phyloP scores from a whole-genome alignment of 768 basidiomycete species.

The Hebeloma cylindrosporum region DNA sequence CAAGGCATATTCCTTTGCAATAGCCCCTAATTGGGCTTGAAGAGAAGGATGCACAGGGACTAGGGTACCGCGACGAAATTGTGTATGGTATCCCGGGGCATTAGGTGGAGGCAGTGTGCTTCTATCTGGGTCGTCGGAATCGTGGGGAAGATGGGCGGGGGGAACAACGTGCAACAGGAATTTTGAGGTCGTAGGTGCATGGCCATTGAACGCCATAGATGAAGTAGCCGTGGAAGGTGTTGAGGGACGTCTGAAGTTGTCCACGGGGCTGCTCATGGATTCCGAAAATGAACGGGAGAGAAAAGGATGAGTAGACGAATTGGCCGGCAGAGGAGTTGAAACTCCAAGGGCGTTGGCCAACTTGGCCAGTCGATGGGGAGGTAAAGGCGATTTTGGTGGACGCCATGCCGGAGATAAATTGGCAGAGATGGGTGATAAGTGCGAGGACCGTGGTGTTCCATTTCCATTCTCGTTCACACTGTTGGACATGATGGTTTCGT shows the following conservation, averaged over 20 bases:
- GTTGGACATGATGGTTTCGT: constrained; percentile 25
- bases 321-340: constrained; percentile 65
- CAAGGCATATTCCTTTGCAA: constrained; percentile 91
- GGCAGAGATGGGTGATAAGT: constrained; percentile 25
- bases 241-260: constrained; percentile 47
- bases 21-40: constrained; percentile 79
- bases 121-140: constrained; percentile 48
- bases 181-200: constrained; percentile 51
- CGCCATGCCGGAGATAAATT: constrained; percentile 48
- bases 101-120: constrained; percentile 51
- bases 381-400: constrained; percentile 67
- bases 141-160: constrained; percentile 68
- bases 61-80: constrained; percentile 82
- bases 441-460: constrained; percentile 24
- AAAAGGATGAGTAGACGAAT: constrained; percentile 32
- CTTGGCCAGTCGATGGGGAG: constrained; percentile 77
- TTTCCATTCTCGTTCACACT: constrained; percentile 21
- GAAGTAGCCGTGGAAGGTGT: constrained; percentile 50
- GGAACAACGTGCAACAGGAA: constrained; percentile 86
- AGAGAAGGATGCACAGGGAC: constrained; percentile 84
- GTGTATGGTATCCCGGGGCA: constrained; percentile 75
- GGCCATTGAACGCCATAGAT: constrained; percentile 35
- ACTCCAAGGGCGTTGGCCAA: constrained; percentile 86
- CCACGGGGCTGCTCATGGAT: constrained; percentile 26
- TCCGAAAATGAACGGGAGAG: constrained; percentile 37